A percentile compares a stretch with the other conserved stretches of the same genome.
These are phyloP conservation scores for Scleroderma bovista DNA, from an alignment of 768 basidiomycete species.

Conservation along the genomic window DNA sequence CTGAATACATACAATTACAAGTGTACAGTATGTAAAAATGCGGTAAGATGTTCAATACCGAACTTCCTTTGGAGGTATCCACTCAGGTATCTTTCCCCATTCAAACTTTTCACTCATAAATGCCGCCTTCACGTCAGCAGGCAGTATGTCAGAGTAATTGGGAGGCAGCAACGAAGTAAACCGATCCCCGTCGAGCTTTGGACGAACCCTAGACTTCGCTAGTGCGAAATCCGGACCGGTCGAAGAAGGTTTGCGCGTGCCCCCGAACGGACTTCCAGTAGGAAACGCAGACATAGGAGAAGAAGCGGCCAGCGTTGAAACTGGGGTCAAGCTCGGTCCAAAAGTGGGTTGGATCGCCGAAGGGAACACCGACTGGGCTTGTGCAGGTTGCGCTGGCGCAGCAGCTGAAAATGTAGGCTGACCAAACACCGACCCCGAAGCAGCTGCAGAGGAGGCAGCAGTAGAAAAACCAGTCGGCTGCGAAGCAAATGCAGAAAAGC, in stretches of 20 bases:
- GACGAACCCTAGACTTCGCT: constrained; percentile 29
- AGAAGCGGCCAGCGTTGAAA: constrained; percentile 11
- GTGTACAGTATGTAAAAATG: neutral
- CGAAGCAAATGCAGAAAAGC: constrained; percentile 49
- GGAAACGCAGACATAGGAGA: constrained; percentile 18
- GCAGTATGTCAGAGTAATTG: constrained; percentile 54
- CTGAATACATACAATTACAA: neutral
- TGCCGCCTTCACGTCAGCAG: constrained; percentile 43
- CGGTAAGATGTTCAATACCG: constrained; percentile 29
- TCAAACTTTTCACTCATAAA: constrained; percentile 56
- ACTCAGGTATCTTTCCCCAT: constrained; percentile 68
- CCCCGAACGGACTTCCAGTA: constrained; percentile 17
- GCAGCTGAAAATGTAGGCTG: constrained; percentile 19
- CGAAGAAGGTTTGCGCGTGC: constrained; percentile 14
- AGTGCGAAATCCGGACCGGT: constrained; percentile 30
- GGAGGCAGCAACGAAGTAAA: constrained; percentile 53
- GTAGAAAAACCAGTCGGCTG: constrained; percentile 39
- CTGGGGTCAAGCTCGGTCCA: constrained; percentile 17
- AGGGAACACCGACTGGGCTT: constrained; percentile 14
- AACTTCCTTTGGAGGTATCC: constrained; percentile 62
- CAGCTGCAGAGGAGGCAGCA: constrained; percentile 1
- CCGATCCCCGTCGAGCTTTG: constrained; percentile 43
- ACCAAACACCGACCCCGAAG: constrained; percentile 4
- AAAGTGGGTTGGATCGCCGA: constrained; percentile 20
- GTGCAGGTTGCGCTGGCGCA: constrained; percentile 1